Evolutionary conservation across 2,329 filamentous ascomycete genomes (phyloP).

Genomic region (Camptophora hylomeconis): DNA sequence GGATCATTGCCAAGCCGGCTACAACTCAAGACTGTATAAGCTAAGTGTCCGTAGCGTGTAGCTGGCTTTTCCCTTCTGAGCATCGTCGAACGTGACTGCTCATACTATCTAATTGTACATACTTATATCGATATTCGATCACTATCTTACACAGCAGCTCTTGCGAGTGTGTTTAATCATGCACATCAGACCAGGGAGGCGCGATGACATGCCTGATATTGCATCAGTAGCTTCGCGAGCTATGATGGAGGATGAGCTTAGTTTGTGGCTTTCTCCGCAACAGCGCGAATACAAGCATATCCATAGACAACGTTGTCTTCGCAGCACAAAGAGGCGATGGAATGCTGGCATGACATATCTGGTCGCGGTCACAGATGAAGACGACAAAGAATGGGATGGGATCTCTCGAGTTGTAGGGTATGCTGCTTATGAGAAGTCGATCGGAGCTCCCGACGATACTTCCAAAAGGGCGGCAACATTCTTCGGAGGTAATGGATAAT

Average conservation of each 20-base stretch:
- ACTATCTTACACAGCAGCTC: neutral
- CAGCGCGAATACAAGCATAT: slow-evolving; percentile 11
- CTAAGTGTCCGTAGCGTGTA: neutral
- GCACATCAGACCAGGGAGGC: slow-evolving; percentile 12
- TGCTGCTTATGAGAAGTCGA: slow-evolving; percentile 8
- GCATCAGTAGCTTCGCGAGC: slow-evolving; percentile 11
- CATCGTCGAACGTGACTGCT: neutral
- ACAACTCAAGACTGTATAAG: neutral
- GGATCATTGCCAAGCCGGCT: neutral
- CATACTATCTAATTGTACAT: neutral
- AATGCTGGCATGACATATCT: slow-evolving; percentile 10
- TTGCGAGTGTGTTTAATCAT: slow-evolving; percentile 3
- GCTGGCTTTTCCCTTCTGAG: neutral
- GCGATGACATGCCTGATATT: slow-evolving; percentile 10
- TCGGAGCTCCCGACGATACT: slow-evolving; percentile 1
- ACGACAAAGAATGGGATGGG: slow-evolving; percentile 8
- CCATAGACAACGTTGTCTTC: slow-evolving; percentile 11
- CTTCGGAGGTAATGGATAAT: slow-evolving; percentile 9
- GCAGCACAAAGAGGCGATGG: slow-evolving; percentile 9
- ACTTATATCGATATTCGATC: neutral
- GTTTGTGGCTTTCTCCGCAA: slow-evolving; percentile 9
- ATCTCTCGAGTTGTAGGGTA: slow-evolving; percentile 13
- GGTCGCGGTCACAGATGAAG: slow-evolving; percentile 12
- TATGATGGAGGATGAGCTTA: slow-evolving; percentile 14
- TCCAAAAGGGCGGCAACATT: slow-evolving; percentile 1